These are phyloP conservation scores for Akanthomyces uredinophilus DNA, from an alignment of 2,329 filamentous ascomycete species.

Conservation along the genomic window DNA sequence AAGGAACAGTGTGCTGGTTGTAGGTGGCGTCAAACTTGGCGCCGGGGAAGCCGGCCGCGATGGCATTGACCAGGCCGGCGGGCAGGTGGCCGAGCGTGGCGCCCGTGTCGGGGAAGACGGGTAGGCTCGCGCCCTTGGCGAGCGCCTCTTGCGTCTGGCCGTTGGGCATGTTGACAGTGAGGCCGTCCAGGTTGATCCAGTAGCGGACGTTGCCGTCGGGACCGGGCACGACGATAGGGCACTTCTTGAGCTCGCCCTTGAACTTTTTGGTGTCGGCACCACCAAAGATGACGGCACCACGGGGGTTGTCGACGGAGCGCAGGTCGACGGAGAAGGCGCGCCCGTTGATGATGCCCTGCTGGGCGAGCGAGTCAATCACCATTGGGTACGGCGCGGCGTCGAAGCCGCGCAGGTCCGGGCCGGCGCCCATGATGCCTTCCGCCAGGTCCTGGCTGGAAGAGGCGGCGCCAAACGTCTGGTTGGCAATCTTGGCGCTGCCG, in stretches of 20 bases:
- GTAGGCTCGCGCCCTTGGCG: slow-evolving; percentile 30
- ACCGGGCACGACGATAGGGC: slow-evolving; percentile 57
- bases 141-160: slow-evolving; percentile 23
- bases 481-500: slow-evolving; percentile 36
- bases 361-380: slow-evolving; percentile 45
- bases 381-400: slow-evolving; percentile 43
- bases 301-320: slow-evolving; percentile 53
- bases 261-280: slow-evolving; percentile 63
- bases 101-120: slow-evolving; percentile 67
- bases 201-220: slow-evolving; percentile 50
- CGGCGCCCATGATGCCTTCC: slow-evolving; percentile 67
- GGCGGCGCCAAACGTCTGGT: slow-evolving; percentile 60
- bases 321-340: slow-evolving; percentile 63
- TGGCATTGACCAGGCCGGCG: slow-evolving; percentile 43
- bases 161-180: slow-evolving; percentile 37
- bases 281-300: slow-evolving; percentile 63
- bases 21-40: slow-evolving; percentile 31
- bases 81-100: slow-evolving; percentile 65
- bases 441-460: slow-evolving; percentile 43
- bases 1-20: slow-evolving; percentile 45
- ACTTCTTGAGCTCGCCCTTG: slow-evolving; percentile 49
- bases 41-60: slow-evolving; percentile 44
- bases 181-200: slow-evolving; percentile 45
- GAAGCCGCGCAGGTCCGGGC: slow-evolving; percentile 49
- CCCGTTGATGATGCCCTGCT: slow-evolving; percentile 50